Base-by-base conservation (phyloP, 768 basidiomycete species). In the Holtermanniella nyarrowii region DNA sequence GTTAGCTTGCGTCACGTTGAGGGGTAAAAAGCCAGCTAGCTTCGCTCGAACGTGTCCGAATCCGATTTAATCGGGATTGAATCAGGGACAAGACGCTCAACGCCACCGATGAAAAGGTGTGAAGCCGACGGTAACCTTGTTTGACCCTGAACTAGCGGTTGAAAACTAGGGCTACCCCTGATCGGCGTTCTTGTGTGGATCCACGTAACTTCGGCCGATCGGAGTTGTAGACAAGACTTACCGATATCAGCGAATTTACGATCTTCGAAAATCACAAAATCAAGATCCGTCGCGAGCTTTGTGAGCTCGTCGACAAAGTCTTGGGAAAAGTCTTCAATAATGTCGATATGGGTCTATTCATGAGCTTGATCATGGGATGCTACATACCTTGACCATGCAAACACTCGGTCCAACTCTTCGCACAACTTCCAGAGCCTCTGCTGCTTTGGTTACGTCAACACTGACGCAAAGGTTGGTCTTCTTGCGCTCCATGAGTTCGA, bases 191-290 rank as follows among this genome's bases (percentile, higher is more conserved):
- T 44, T 21, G 43, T 22, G 12, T 22, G 14, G 21, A 12, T 44
- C 43, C 13, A 7, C 7, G 27, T 5, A 21, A 40, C 37, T 40
- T n/a, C 11, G 12, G 37, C 11, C n/a, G 37, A 40, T n/a, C 7
- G 42, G 42, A 11, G 16, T 18, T 11, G n/a, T 44, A 10, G n/a
- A 23, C 10, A n/a, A 13, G 26, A 60, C 79, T 62, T 56, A 90
- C 93, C 93, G 48, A 99, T 97, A 72, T 99, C 95, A 3, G 95
- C 93, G 63, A 99, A 99, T 72, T 99, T 99, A 58, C 95, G 78
- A 75, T 99, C 95, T 74, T 97, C 95, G 61, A 97, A 99, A 61
- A 96, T 90, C 48, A 93, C 71, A 74, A 97, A 99, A 64, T 95
- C 88, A 57, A 95, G 82, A 68, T 85, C 83, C 43, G 72, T 64